phyloP scores from a whole-genome alignment of 371 early-diverging fungal species.

The Rhizomucor miehei region DNA sequence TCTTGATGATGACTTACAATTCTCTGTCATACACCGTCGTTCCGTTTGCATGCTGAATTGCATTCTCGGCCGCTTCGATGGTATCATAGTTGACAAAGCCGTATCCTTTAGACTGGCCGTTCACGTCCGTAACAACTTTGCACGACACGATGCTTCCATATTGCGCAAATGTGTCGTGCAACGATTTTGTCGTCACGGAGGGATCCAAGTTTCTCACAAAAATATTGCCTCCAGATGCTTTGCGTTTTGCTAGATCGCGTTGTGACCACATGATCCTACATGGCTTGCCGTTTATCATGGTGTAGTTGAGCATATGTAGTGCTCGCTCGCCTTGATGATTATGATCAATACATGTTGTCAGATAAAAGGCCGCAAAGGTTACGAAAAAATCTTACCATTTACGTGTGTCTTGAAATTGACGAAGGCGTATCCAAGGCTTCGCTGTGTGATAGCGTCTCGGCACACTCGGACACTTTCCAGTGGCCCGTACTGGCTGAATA shows the following conservation, averaged over 20 bases:
- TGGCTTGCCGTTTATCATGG: slow-evolving; percentile 84
- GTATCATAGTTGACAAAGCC: slow-evolving; percentile 99
- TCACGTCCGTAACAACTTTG: slow-evolving; percentile 88
- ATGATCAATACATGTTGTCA: background rate
- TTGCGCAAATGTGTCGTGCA: slow-evolving; percentile 98
- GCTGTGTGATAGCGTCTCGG: slow-evolving; percentile 93
- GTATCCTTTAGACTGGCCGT: slow-evolving; percentile 88
- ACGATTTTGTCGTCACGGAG: slow-evolving; percentile 90
- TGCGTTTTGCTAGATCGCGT: slow-evolving; percentile 90
- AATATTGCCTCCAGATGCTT: slow-evolving; percentile 91
- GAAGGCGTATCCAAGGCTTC: slow-evolving; percentile 96
- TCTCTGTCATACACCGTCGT: slow-evolving; percentile 94
- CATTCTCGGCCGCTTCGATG: slow-evolving; percentile 89
- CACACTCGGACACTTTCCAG: slow-evolving; percentile 96
- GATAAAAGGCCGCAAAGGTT: background rate
- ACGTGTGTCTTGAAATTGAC: slow-evolving; percentile 83
- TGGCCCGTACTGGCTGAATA: slow-evolving; percentile 87
- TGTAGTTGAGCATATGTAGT: slow-evolving; percentile 89
- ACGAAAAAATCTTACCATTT: slow-evolving; percentile 51
- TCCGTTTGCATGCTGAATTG: slow-evolving; percentile 95
- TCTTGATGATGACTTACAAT: slow-evolving; percentile 50
- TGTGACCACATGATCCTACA: slow-evolving; percentile 99
- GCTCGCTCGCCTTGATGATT: slow-evolving; percentile 70
- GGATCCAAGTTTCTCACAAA: slow-evolving; percentile 99
- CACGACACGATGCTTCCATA: slow-evolving; percentile 98